Evolutionary conservation across 208 protist genomes (phyloP).

Genomic region (Leishmania braziliensis): DNA sequence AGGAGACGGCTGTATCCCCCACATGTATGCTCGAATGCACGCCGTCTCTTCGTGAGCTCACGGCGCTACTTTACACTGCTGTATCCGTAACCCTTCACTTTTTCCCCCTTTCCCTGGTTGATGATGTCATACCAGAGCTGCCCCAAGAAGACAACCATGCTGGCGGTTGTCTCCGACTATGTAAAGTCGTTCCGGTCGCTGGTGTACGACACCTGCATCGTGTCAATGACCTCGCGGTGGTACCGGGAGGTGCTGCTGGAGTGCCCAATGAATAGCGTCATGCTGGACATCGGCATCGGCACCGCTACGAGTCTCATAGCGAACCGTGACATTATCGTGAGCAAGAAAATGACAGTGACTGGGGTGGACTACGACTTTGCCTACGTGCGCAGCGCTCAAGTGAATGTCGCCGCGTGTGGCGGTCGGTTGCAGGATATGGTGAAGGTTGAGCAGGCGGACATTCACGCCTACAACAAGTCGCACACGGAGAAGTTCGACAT

Average conservation of each 20-base stretch:
- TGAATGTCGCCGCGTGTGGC: conserved; percentile 42
- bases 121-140: neutral
- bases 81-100: neutral
- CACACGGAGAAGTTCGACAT: conserved; percentile 59
- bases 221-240: conserved; percentile 67
- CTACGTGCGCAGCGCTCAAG: conserved; percentile 61
- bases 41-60: neutral
- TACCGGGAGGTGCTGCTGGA: conserved; percentile 79
- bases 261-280: conserved; percentile 48
- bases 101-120: neutral
- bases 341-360: conserved; percentile 65
- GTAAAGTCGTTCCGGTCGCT: conserved; percentile 41
- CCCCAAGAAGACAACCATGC: conserved; percentile 20
- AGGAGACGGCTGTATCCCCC: neutral
- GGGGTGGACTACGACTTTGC: conserved; percentile 75
- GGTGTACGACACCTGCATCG: conserved; percentile 69
- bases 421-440: conserved; percentile 46
- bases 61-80: neutral
- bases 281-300: conserved; percentile 83
- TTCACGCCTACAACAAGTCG: conserved; percentile 67
- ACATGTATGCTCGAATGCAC: neutral
- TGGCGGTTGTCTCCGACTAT: conserved; percentile 26
- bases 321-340: conserved; percentile 77
- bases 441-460: conserved; percentile 54
- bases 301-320: conserved; percentile 75